A percentile compares a stretch with the other conserved stretches of the same genome.
phyloP scores from a whole-genome alignment of 208 protist species.

The Leishmania tarentolae region DNA sequence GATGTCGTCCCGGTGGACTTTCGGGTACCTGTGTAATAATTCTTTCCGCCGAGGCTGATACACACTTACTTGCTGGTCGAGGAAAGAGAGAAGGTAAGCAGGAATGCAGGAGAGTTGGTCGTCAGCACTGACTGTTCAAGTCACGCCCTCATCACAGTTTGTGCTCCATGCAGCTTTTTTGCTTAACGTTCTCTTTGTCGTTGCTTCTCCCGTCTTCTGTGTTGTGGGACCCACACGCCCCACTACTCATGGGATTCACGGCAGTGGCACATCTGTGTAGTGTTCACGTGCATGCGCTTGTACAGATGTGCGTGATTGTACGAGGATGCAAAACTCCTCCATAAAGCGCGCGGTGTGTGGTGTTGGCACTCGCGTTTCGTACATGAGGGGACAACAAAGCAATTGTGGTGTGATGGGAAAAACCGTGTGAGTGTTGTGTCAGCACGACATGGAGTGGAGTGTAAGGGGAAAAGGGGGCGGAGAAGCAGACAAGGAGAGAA shows the following conservation, averaged over 20 bases:
- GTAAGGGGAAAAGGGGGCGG: background rate
- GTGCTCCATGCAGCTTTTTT: background rate
- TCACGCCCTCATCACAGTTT: background rate
- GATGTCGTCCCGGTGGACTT: background rate
- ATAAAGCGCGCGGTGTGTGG: background rate
- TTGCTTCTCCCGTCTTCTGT: background rate
- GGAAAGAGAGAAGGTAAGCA: background rate
- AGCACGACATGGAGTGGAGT: background rate
- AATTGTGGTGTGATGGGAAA: background rate
- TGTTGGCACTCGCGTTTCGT: background rate
- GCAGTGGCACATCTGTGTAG: background rate
- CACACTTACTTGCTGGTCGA: background rate
- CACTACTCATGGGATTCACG: background rate
- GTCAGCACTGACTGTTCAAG: background rate
- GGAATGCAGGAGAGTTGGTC: background rate
- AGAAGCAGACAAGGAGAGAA: background rate
- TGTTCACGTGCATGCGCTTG: background rate
- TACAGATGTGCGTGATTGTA: background rate
- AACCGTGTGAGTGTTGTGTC: background rate
- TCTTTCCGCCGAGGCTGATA: background rate
- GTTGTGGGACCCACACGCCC: background rate
- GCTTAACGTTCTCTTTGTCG: background rate
- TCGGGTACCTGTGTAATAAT: background rate
- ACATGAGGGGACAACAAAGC: background rate
- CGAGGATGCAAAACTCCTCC: background rate